Evolutionary conservation across 2,329 filamentous ascomycete genomes (phyloP).

Genomic region (Nemania abortiva): DNA sequence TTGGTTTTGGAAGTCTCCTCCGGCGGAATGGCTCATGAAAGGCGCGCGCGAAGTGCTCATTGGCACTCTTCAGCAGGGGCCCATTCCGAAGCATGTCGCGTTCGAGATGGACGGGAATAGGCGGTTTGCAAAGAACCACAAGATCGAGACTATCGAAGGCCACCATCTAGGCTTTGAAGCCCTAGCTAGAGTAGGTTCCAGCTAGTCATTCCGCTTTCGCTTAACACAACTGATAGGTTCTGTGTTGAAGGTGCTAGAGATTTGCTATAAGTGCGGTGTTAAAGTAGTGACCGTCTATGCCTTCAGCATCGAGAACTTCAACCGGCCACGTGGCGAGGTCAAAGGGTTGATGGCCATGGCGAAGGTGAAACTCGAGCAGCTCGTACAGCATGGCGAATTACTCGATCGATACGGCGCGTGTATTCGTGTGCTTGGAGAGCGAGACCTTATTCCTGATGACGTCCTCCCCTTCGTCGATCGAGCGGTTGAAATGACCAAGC

Average conservation of each 20-base stretch:
- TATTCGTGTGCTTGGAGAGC: slow-evolving; percentile 86
- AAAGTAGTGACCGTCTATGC: slow-evolving; percentile 98
- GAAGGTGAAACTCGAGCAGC: slow-evolving; percentile 91
- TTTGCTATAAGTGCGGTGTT: slow-evolving; percentile 97
- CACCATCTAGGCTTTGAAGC: slow-evolving; percentile 97
- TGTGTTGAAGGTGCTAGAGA: slow-evolving; percentile 80
- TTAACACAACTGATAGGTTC: slow-evolving; percentile 37
- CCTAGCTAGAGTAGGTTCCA: slow-evolving; percentile 78
- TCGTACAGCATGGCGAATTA: slow-evolving; percentile 92
- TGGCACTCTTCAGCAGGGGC: slow-evolving; percentile 87
- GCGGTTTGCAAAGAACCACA: slow-evolving; percentile 87
- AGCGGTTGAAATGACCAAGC: slow-evolving; percentile 86
- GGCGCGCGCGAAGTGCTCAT: slow-evolving; percentile 87
- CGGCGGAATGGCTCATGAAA: slow-evolving; percentile 87
- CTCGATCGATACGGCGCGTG: slow-evolving; percentile 92
- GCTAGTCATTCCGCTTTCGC: slow-evolving; percentile 15
- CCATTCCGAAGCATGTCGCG: slow-evolving; percentile 94
- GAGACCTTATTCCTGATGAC: slow-evolving; percentile 85
- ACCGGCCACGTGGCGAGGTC: slow-evolving; percentile 95
- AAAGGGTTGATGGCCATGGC: slow-evolving; percentile 98
- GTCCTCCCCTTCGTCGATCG: slow-evolving; percentile 89
- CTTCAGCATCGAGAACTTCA: slow-evolving; percentile 99
- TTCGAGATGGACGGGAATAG: slow-evolving; percentile 99
- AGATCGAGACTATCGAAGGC: slow-evolving; percentile 96
- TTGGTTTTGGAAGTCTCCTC: slow-evolving; percentile 89